Base-by-base conservation (phyloP, 169 alveolate species). In the Babesia microti region DNA sequence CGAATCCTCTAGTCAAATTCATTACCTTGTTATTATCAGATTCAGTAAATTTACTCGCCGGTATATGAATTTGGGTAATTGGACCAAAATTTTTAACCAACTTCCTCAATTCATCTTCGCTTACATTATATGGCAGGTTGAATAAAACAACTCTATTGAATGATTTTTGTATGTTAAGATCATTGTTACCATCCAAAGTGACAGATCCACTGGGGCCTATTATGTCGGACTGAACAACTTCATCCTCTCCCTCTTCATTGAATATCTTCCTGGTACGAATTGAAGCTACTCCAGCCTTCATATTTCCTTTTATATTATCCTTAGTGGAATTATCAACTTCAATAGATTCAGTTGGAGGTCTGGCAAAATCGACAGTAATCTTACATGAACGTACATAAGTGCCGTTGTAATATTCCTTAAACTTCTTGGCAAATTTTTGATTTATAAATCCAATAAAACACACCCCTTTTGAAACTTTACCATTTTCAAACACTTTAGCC, bases 101-200 rank as follows among this genome's bases (percentile, higher is more conserved):
- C 53, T 61, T 76, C 26, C 78, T 41, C 5, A 90, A 65, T 32
- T 85, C 93, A 21, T 79, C 91, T 43, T 88, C 94, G 27, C 89
- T 79, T 28, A 85, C 78, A 26, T 65, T 65, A 78, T 81, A 88
- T 11, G 96, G 92, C 17, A 90, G 74, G 60, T 90, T 90, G 70
- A 82, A 66, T 24, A 87, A 35, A 44, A 87, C 58, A 33, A 89
- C 60, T 48, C 94, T 73, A 24, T 74, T 76, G 35, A 72, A 50
- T 33, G 41, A 72, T 6, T 37, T 58, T 5, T 44, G 49, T 46
- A 9, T 50, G 39, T 15, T 19, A 4, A 6, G n/a, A 45, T 41
- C 60, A 17, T 9, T 9, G n/a, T 39, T 23, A 22, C 43, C 7
- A 9, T 7, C 45, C n/a, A 14, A 11, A 22, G n/a, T 39, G 11